Conservation (phyloP, 192 early-diverging fungal genomes). For the Funneliformis geosporum region DNA sequence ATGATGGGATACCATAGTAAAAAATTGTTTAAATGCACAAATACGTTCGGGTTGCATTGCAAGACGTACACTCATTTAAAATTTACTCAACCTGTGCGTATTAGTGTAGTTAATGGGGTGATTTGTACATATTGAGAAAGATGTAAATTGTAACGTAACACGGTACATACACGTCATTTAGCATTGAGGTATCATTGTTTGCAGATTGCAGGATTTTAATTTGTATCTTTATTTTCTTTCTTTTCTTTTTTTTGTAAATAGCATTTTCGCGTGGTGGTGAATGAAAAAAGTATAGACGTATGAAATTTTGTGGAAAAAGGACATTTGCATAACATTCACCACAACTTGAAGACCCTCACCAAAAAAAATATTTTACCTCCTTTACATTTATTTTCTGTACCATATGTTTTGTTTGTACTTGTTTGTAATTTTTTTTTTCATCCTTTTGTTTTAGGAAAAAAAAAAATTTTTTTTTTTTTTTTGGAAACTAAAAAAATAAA, state of each 20-base stretch:
- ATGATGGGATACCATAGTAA: conserved; percentile 11
- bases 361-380: neutral
- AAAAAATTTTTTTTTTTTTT: too few relatives aligned
- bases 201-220: neutral
- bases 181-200: neutral
- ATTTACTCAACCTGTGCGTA: neutral
- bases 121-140: neutral
- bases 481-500: too few relatives aligned
- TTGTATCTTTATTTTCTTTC: neutral
- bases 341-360: neutral
- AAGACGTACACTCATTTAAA: too few relatives aligned
- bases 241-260: neutral
- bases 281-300: neutral
- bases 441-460: neutral
- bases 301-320: neutral
- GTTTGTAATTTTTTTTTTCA: neutral
- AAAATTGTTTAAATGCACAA: neutral
- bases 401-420: neutral
- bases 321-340: neutral
- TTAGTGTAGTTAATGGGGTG: neutral
- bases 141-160: neutral
- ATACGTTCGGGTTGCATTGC: too few relatives aligned
- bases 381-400: neutral
- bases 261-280: neutral
- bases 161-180: neutral